These are phyloP conservation scores for Colletotrichum truncatum DNA, from an alignment of 2,329 filamentous ascomycete species.

Conservation along the genomic window DNA sequence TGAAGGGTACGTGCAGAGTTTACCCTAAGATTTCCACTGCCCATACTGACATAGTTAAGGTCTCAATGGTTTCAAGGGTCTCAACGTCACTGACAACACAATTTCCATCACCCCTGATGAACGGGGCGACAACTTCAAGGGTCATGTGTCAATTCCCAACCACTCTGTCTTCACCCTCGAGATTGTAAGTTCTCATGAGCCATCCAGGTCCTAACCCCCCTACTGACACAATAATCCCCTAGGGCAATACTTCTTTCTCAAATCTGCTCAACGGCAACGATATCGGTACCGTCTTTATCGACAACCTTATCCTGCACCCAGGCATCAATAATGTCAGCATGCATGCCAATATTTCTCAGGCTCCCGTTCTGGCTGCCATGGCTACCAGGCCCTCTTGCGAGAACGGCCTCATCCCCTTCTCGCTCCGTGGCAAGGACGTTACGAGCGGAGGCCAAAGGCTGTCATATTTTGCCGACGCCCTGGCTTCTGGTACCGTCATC, in stretches of 20 bases:
- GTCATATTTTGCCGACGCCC: conserved; percentile 64
- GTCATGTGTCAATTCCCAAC: conserved; percentile 69
- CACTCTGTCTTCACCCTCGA: conserved; percentile 70
- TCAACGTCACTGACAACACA: conserved; percentile 58
- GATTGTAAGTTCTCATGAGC: conserved; percentile 56
- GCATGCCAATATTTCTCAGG: conserved; percentile 62
- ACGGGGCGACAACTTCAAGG: conserved; percentile 69
- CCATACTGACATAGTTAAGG: conserved; percentile 39
- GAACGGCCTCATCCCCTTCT: conserved; percentile 62
- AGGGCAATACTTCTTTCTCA: conserved; percentile 72
- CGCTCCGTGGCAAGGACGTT: conserved; percentile 62
- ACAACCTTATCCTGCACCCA: conserved; percentile 66
- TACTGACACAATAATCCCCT: not conserved
- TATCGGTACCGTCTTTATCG: conserved; percentile 66
- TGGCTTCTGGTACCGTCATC: conserved; percentile 59
- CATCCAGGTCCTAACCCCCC: not conserved
- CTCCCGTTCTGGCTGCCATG: conserved; percentile 55
- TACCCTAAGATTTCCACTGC: not conserved
- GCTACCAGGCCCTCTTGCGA: conserved; percentile 58
- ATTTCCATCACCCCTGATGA: conserved; percentile 51
- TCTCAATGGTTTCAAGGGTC: conserved; percentile 65
- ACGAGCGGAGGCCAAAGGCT: conserved; percentile 60
- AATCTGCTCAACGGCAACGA: conserved; percentile 60
- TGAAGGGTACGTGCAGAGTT: conserved; percentile 46
- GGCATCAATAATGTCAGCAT: conserved; percentile 67